phyloP scores from a whole-genome alignment of 108 stramenopile genomes.

The Thalassiosira profunda region DNA sequence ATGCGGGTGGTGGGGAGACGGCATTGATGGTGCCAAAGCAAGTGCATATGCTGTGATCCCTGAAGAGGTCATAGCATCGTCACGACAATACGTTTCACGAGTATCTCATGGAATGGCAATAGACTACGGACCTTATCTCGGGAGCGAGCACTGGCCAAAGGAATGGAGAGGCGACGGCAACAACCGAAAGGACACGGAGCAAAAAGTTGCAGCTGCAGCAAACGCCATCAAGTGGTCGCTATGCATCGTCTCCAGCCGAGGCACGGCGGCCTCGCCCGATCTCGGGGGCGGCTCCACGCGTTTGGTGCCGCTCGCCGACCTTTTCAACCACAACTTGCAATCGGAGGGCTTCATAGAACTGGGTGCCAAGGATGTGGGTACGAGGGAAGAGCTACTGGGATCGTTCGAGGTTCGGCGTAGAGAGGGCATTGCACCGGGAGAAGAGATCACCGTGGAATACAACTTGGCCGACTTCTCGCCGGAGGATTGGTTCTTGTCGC shows the following conservation, averaged over 20 bases:
- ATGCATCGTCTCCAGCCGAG: constrained; percentile 7
- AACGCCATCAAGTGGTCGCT: constrained; percentile 3
- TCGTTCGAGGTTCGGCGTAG: background rate
- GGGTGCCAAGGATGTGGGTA: background rate
- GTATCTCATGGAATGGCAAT: background rate
- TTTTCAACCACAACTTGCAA: background rate
- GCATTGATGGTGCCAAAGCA: no score
- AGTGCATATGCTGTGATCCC: no score
- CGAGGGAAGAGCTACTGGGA: background rate
- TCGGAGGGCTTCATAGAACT: background rate
- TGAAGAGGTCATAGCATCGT: background rate
- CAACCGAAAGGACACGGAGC: background rate
- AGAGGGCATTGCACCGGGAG: background rate
- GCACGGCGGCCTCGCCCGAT: background rate
- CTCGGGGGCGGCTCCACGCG: background rate
- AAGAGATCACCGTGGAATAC: constrained; percentile 2
- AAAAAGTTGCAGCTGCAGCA: no score
- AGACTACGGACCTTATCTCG: background rate
- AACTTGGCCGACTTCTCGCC: constrained; percentile 1
- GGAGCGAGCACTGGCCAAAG: background rate
- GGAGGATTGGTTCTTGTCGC: background rate
- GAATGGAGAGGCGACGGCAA: no score
- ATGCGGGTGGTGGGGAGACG: background rate
- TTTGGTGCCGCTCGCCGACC: background rate
- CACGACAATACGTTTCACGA: constrained; percentile 1